Evolutionary conservation across 75 land plant genomes (phyloP).

Genomic region (Sequoiadendron giganteum): DNA sequence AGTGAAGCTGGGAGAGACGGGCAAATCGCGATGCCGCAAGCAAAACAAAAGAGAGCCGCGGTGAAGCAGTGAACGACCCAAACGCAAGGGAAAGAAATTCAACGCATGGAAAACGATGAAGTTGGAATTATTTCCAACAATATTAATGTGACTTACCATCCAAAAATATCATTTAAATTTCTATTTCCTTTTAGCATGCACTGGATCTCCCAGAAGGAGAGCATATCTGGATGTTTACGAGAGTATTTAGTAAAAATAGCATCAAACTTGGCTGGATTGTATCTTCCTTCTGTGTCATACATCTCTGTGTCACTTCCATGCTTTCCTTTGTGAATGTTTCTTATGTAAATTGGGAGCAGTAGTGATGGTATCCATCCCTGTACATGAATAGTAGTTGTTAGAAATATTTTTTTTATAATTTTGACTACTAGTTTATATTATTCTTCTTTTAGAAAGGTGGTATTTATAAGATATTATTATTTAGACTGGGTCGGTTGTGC

Average conservation of each 20-base stretch:
- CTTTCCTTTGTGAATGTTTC: constrained; percentile 54
- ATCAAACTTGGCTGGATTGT: constrained; percentile 33
- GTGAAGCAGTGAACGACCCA: no score
- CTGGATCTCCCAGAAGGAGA: constrained; percentile 25
- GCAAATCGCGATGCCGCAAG: no score
- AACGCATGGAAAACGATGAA: no score
- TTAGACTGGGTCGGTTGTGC: no score
- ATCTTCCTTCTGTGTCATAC: constrained; percentile 71
- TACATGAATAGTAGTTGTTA: not conserved
- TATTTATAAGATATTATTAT: no score
- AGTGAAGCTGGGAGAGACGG: no score
- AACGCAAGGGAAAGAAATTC: no score
- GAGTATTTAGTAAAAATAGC: constrained; percentile 42
- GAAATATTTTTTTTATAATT: no score
- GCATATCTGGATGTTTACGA: constrained; percentile 14
- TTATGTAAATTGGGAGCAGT: constrained; percentile 53
- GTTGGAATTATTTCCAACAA: no score
- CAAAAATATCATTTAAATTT: constrained; percentile 22
- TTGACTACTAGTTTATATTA: no score
- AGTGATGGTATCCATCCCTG: constrained; percentile 37
- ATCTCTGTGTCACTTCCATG: constrained; percentile 69
- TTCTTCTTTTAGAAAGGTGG: no score
- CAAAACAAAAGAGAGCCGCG: no score
- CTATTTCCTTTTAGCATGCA: constrained; percentile 26
- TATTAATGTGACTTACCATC: constrained; percentile 9